Percentiles rank a stretch among this genome's conserved stretches.
phyloP scores from a whole-genome alignment of 768 basidiomycete species.

The Boletales sp. region DNA sequence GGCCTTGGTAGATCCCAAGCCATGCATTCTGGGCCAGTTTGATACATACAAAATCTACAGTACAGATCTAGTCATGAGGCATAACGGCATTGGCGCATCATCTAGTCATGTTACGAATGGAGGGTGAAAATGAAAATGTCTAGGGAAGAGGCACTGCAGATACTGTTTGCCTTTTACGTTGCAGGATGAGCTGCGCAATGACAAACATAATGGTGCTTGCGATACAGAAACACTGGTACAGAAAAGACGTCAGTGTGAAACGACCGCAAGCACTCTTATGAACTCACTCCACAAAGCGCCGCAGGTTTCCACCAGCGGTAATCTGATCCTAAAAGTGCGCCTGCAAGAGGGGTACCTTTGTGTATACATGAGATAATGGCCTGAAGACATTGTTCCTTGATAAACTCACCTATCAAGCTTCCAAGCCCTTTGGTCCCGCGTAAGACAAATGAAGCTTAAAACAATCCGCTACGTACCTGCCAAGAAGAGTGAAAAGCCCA shows the following conservation, averaged over 20 bases:
- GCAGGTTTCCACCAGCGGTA: conserved; percentile 57
- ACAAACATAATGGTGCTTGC: conserved; percentile 15
- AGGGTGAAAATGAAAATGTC: not conserved
- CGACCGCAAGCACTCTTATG: not conserved
- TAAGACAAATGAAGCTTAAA: not conserved
- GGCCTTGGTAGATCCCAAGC: not conserved
- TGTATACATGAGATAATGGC: conserved; percentile 19
- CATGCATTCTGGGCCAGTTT: not conserved
- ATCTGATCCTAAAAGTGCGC: conserved; percentile 47
- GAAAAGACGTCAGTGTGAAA: conserved; percentile 1
- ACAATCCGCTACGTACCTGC: conserved; percentile 32
- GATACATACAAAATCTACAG: not conserved
- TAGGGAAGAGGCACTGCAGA: not conserved
- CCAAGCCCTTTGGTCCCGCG: conserved; percentile 19
- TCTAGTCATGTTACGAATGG: not conserved
- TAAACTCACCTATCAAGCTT: conserved; percentile 19
- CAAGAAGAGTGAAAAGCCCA: conserved; percentile 49
- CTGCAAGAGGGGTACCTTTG: conserved; percentile 52
- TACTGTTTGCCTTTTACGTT: not conserved
- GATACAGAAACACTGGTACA: conserved; percentile 11
- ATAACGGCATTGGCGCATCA: not conserved
- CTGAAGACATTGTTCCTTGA: not conserved
- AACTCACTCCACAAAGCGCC: conserved; percentile 43
- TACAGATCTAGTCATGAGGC: not conserved
- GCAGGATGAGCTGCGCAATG: conserved; percentile 6